phyloP scores from a whole-genome alignment of 805 yeast species.

The Schwanniomyces vanrijiae region DNA sequence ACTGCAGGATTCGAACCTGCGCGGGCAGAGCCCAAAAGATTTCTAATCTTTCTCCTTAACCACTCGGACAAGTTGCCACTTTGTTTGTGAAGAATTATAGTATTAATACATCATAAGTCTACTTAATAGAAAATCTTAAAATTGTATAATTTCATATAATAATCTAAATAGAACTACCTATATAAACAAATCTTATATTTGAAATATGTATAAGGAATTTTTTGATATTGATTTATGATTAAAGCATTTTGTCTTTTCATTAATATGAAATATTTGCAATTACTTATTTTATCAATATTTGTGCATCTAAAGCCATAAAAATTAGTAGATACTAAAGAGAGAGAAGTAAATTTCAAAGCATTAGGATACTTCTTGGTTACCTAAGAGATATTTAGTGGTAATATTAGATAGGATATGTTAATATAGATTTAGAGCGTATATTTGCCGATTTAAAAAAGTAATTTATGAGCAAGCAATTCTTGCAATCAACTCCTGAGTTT shows the following conservation, averaged over 20 bases:
- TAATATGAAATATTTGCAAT: too few species aligned
- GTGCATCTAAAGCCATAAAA: too few species aligned
- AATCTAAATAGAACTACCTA: too few species aligned
- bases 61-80: conserved; percentile 56
- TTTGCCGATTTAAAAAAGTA: neutral
- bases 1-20: conserved; percentile 74
- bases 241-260: too few species aligned
- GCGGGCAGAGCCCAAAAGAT: conserved; percentile 64
- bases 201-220: too few species aligned
- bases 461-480: neutral
- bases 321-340: neutral
- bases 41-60: conserved; percentile 66
- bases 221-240: too few species aligned
- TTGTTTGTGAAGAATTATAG: too few species aligned
- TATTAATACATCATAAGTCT: too few species aligned
- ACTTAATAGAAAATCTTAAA: too few species aligned
- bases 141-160: too few species aligned
- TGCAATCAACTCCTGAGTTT: neutral
- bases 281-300: too few species aligned
- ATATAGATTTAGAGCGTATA: neutral
- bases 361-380: neutral
- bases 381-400: neutral
- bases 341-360: neutral
- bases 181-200: too few species aligned
- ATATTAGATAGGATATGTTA: neutral